Base-by-base conservation (phyloP, 768 basidiomycete species). In the Pleurotus eryngii region DNA sequence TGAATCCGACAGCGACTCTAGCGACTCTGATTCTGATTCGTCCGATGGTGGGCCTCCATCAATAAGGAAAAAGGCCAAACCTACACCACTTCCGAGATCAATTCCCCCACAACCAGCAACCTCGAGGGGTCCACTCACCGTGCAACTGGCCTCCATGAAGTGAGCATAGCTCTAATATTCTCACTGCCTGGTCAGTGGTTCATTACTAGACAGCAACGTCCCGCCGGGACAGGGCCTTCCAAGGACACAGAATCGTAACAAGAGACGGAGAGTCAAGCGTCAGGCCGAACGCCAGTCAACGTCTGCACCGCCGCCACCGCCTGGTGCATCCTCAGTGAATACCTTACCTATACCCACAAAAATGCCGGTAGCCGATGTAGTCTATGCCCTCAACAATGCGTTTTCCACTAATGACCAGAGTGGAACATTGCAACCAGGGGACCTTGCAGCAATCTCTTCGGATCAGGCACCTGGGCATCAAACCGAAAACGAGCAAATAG, bases 161-260 rank as follows among this genome's bases (percentile, higher is more conserved):
- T 42, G 14, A 56, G 42, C 40, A 15, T 18, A 17, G 9, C 14
- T 27, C 8, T 43, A 22, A 9, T 15, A 17, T 0, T 8, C 39
- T 37, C 20, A 9, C 12, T 26, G 11, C 42, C 24, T 18, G 14
- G 24, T 46, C 15, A 18, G 18, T 26, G 24, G 7, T 43, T 45
- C 18, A 40, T 18, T 27, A 35, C 17, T 22, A 18, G 26, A 7
- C 6, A 56, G 46, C 55, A 4, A 57, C 64, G 76, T 86, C 7
- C 84, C 86, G 1, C 86, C 86, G 0, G 86, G 86, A 3, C 68
- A 72, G 20, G 86, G 86, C 12, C 87, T 84, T 66, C 66, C 79
- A 0, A 67, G 79, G 2, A 88, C 86, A 2, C 81, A 78, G 14
- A 70, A 72, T 20, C 78, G 86, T 4, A 87, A 88, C 64, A 63